Evolutionary conservation across 352 stramenopile genomes (phyloP), one percentile per base, ranked within the genome.

Genomic region (Globisporangium recalcitrans): DNA sequence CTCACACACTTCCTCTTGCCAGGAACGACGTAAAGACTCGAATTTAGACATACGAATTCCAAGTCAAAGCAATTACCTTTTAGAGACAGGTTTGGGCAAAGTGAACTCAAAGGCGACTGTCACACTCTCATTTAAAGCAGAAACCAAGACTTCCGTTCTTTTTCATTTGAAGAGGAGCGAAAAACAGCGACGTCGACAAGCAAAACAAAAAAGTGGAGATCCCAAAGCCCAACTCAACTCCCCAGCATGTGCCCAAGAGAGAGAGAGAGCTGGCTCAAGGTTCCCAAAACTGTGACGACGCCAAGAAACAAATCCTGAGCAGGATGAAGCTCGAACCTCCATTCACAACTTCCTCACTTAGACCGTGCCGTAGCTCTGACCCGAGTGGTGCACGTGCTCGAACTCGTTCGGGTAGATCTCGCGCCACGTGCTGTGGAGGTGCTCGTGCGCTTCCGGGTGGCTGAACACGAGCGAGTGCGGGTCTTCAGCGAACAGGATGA

Each of bases 401-500:
- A 49, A 80, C 58, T 85, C 75, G 8, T 65, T 59, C 1, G 75
- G 75, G 61, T 85, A 85, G 52, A 85, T 85, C 62, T 78, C 57
- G 52, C 77, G 71, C 75, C 75, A 85, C 31, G 75, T 53, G 8
- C 34, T 46, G 56, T 82, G 73, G 10, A 85, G 63, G 22, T 63
- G 67, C 31, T 80, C 67, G 69, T 81, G 71, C 10, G 70, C 64
- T 3, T 68, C 68, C 7, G 71, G 61, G 65, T 82, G 75, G 63
- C 71, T 82, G 2, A 47, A 51, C 22, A 60, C 46, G 34, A 81
- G 69, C 36, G 71, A 71, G 58, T 82, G 69, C 21, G 70, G 76
- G 58, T 85, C 74, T 31, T 85, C 76, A 0, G 76, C 76, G 49
- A 78, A 85, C 3, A 85, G 65, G 22, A 85, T 68, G 56, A 83